Conservation (phyloP, 2,329 filamentous ascomycete species). For the Diaporthe humulicola region DNA sequence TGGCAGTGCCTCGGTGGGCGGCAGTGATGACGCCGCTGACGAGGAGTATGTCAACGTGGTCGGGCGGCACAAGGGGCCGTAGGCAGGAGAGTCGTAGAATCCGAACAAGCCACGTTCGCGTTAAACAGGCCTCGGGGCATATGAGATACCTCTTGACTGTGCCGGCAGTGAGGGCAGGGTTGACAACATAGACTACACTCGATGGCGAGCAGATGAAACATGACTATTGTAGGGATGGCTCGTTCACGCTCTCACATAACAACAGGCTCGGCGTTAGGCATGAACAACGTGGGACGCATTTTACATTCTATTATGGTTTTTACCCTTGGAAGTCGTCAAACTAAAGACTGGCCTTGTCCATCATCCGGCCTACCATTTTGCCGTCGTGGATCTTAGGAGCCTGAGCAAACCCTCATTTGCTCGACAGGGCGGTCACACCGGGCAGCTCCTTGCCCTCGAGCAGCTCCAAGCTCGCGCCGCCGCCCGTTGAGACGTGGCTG, state of each 20-base stretch:
- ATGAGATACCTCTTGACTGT: not conserved
- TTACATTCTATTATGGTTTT: conserved; percentile 36
- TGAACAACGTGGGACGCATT: conserved; percentile 14
- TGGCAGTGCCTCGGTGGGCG: not conserved
- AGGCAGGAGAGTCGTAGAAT: not conserved
- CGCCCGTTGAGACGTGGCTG: conserved; percentile 97
- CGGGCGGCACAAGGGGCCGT: not conserved
- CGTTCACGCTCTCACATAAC: not conserved
- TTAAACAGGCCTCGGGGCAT: not conserved
- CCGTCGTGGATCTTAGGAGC: conserved; percentile 44
- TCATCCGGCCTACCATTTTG: conserved; percentile 46
- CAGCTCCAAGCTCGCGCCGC: conserved; percentile 94
- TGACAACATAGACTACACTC: conserved; percentile 32
- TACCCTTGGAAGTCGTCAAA: conserved; percentile 26
- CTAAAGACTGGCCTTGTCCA: conserved; percentile 53
- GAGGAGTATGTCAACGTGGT: not conserved
- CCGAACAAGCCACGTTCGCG: not conserved
- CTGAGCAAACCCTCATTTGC: conserved; percentile 64
- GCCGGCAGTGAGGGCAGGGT: not conserved
- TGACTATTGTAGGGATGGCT: not conserved
- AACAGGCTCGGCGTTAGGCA: not conserved
- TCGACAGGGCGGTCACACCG: conserved; percentile 91
- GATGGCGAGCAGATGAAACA: conserved; percentile 18
- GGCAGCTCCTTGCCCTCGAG: conserved; percentile 98
- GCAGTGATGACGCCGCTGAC: not conserved